A percentile compares a stretch with the other conserved stretches of the same genome.
Conservation (phyloP, 352 stramenopile genomes). For the Pythium periplocum region DNA sequence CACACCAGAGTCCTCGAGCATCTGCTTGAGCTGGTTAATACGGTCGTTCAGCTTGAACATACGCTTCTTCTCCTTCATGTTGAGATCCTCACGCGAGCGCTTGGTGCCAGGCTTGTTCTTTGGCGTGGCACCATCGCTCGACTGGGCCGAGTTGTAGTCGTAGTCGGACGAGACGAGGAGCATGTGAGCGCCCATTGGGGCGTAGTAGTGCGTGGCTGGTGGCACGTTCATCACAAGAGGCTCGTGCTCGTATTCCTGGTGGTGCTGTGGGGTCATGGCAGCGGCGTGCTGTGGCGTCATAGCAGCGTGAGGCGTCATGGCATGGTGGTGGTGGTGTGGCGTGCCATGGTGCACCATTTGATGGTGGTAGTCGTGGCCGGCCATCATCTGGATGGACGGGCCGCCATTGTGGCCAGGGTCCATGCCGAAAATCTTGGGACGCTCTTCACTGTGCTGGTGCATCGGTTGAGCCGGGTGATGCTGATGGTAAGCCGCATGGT, state of each 20-base stretch:
- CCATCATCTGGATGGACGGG: conserved; percentile 19
- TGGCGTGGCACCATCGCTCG: conserved; percentile 28
- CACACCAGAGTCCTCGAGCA: conserved; percentile 16
- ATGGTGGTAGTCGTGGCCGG: conserved; percentile 22
- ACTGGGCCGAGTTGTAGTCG: conserved; percentile 30
- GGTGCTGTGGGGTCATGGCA: conserved; percentile 31
- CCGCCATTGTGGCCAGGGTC: conserved; percentile 23
- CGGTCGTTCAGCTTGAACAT: conserved; percentile 84
- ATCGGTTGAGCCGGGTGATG: conserved; percentile 16
- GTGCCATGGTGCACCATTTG: conserved; percentile 32
- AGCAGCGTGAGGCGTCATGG: conserved; percentile 29
- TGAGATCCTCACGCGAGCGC: conserved; percentile 65
- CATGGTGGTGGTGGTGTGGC: conserved; percentile 16
- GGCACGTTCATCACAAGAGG: conserved; percentile 58
- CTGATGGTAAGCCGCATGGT: conserved; percentile 23
- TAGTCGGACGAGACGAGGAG: conserved; percentile 55
- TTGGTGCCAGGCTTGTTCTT: conserved; percentile 25
- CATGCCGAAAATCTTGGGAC: conserved; percentile 50
- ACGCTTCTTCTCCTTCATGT: conserved; percentile 78
- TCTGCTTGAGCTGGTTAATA: conserved; percentile 35
- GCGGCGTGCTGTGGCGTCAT: conserved; percentile 38
- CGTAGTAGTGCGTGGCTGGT: conserved; percentile 36
- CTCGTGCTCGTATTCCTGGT: conserved; percentile 49
- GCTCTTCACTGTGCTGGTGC: conserved; percentile 43
- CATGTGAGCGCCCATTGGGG: conserved; percentile 40